These are phyloP conservation scores for Coprinellus aureogranulatus DNA, from an alignment of 768 basidiomycete genomes.

Conservation along the genomic window DNA sequence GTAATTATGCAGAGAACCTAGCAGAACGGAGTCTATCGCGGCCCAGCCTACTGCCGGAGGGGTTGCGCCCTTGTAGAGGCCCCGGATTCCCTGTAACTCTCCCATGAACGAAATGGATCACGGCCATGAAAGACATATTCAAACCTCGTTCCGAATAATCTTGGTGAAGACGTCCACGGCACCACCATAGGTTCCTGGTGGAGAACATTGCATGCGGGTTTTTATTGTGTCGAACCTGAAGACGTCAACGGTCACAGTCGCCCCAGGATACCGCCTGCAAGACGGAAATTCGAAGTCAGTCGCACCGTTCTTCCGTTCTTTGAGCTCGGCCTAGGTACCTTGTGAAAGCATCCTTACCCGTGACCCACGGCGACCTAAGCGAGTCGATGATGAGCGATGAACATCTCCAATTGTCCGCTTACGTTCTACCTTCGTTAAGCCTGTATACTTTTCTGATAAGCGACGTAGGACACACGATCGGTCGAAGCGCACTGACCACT, in stretches of 20 bases:
- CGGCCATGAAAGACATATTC: slow-evolving; percentile 11
- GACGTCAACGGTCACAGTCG: neutral
- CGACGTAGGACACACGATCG: neutral
- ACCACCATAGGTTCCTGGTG: slow-evolving; percentile 59
- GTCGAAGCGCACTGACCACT: slow-evolving; percentile 44
- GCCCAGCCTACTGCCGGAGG: slow-evolving; percentile 75
- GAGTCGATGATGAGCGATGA: slow-evolving; percentile 7
- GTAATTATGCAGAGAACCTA: slow-evolving; percentile 73
- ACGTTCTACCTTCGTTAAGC: slow-evolving; percentile 47
- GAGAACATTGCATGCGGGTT: slow-evolving; percentile 68
- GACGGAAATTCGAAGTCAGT: slow-evolving; percentile 7
- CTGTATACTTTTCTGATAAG: slow-evolving; percentile 23
- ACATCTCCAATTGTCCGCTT: neutral
- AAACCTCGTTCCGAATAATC: slow-evolving; percentile 61
- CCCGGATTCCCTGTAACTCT: slow-evolving; percentile 48
- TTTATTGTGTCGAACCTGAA: slow-evolving; percentile 70
- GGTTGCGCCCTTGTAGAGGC: slow-evolving; percentile 73
- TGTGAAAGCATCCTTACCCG: slow-evolving; percentile 40
- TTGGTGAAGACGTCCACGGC: slow-evolving; percentile 59
- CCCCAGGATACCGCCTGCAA: slow-evolving; percentile 5
- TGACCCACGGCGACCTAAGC: slow-evolving; percentile 67
- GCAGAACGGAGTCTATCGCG: slow-evolving; percentile 65
- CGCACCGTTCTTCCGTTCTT: neutral
- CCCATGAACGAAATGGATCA: neutral
- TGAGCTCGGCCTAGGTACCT: slow-evolving; percentile 7